A percentile compares a stretch with the other conserved stretches of the same genome.
Conservation (phyloP, 2,329 filamentous ascomycete genomes). For the Talaromyces verruculosus region DNA sequence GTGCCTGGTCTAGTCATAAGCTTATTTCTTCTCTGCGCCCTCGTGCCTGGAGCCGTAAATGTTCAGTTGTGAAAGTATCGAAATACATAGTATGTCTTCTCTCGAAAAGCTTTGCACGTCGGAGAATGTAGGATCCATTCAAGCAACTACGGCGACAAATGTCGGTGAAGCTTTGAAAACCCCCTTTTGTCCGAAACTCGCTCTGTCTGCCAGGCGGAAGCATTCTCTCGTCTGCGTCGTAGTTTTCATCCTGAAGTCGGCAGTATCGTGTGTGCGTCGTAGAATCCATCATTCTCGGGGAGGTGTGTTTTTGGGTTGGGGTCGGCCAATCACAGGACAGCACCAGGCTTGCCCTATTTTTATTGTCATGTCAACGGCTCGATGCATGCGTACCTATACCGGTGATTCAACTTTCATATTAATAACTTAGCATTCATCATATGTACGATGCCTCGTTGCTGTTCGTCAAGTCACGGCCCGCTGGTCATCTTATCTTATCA, state of each 20-base stretch:
- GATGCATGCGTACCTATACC: neutral
- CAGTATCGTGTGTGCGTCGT: conserved; percentile 12
- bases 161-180: conserved; percentile 5
- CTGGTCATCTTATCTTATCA: neutral
- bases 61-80: neutral
- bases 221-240: conserved; percentile 8
- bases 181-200: conserved; percentile 7
- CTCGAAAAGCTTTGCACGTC: neutral
- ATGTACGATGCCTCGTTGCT: neutral
- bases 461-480: neutral
- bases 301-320: neutral
- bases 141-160: neutral
- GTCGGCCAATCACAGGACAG: neutral
- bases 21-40: neutral
- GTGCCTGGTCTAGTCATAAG: conserved; percentile 2
- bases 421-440: neutral
- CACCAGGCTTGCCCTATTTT: neutral
- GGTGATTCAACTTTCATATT: no score
- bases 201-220: neutral
- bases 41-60: neutral
- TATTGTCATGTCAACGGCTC: neutral
- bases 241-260: conserved; percentile 12
- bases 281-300: conserved; percentile 14
- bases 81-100: neutral
- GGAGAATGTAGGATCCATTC: neutral